Evolutionary conservation across 2,329 filamentous ascomycete species (phyloP).

Genomic region (Colletotrichum lupini): DNA sequence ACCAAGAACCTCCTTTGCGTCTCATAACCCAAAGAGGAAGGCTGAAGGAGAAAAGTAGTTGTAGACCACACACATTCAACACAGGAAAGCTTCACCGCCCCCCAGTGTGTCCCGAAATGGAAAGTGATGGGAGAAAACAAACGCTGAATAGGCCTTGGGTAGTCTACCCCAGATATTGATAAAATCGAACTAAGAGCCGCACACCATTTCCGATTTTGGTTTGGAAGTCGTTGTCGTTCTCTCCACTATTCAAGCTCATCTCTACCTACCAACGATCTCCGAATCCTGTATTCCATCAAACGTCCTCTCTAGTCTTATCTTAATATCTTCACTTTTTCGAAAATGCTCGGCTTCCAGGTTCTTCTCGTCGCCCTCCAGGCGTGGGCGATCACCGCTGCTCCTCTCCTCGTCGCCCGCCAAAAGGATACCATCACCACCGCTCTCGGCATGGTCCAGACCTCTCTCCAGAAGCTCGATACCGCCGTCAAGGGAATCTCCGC

Average conservation of each 20-base stretch:
- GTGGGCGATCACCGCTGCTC: conserved; percentile 29
- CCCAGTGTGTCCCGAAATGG: conserved; percentile 3
- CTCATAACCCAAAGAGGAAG: conserved; percentile 27
- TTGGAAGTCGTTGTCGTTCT: conserved; percentile 8
- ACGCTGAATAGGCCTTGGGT: background rate
- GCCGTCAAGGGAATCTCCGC: conserved; percentile 19
- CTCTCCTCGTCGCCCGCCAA: conserved; percentile 11
- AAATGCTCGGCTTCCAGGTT: conserved; percentile 20
- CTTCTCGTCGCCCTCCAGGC: conserved; percentile 26
- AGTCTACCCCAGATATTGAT: conserved; percentile 6
- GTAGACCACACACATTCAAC: conserved; percentile 10
- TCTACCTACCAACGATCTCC: background rate
- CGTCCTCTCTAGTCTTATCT: background rate
- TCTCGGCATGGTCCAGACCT: conserved; percentile 15
- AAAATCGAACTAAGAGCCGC: conserved; percentile 25
- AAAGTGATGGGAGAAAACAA: conserved; percentile 17
- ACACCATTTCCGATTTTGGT: background rate
- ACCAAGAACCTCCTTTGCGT: conserved; percentile 19
- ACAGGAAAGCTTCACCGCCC: conserved; percentile 9
- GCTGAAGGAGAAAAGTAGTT: conserved; percentile 25
- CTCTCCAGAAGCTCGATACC: conserved; percentile 24
- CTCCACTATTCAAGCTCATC: background rate
- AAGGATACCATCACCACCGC: conserved; percentile 21
- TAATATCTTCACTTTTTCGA: background rate
- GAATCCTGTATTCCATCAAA: background rate